Percentiles rank a stretch among this genome's conserved stretches.
Conservation (phyloP, 495 filamentous ascomycete species). For the Trichoderma reesei region DNA sequence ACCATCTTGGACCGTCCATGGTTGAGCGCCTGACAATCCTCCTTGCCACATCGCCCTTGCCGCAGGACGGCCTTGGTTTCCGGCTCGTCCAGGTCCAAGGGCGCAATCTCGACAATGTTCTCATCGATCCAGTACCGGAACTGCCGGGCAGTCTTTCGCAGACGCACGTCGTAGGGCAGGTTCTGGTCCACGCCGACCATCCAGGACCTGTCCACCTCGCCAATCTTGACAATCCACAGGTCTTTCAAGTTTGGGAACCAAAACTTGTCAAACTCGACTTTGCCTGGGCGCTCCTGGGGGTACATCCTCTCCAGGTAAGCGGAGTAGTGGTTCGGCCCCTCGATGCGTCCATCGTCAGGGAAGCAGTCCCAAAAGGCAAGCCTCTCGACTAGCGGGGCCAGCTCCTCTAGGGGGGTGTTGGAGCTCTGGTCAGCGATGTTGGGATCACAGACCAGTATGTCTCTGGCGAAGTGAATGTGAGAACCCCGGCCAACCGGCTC, state of each 20-base stretch:
- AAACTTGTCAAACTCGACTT: slow-evolving; percentile 10
- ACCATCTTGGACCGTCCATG: slow-evolving; percentile 1
- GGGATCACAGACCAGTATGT: slow-evolving; percentile 10
- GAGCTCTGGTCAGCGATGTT: slow-evolving; percentile 9
- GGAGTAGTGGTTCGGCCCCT: not conserved
- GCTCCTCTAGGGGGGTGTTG: not conserved
- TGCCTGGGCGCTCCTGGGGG: not conserved
- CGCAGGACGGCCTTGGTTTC: not conserved
- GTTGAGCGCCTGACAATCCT: slow-evolving; percentile 4
- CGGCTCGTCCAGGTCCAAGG: slow-evolving; percentile 5
- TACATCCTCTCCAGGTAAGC: not conserved
- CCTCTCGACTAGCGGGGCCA: slow-evolving; percentile 6
- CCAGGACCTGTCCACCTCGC: slow-evolving; percentile 6
- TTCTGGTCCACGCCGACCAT: slow-evolving; percentile 5
- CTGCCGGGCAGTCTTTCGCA: not conserved
- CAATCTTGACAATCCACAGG: slow-evolving; percentile 7
- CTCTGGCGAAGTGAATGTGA: slow-evolving; percentile 7
- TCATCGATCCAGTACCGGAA: slow-evolving; percentile 10
- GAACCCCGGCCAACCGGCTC: slow-evolving; percentile 10
- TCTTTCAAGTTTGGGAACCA: slow-evolving; percentile 11
- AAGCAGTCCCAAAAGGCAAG: slow-evolving; percentile 11
- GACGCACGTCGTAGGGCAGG: slow-evolving; percentile 5
- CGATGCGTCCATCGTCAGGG: slow-evolving; percentile 8
- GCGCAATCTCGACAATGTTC: slow-evolving; percentile 9
- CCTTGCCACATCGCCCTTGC: slow-evolving; percentile 10